Evolutionary conservation across 1,284 basidiomycete genomes (phyloP).

Genomic region (Pseudozyma flocculosa): DNA sequence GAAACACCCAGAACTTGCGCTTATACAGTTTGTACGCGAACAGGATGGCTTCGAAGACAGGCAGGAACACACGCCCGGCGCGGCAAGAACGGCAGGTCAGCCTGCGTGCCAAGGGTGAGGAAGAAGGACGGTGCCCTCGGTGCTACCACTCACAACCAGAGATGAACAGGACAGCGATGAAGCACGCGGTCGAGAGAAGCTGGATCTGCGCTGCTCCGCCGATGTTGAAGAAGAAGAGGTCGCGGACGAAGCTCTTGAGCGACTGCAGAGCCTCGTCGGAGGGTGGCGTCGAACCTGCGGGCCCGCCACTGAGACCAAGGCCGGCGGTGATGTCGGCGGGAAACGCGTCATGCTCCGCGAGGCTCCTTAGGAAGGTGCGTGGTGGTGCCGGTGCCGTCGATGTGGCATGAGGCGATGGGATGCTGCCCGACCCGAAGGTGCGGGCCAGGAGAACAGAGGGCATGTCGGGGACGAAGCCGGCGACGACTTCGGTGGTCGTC

Average conservation of each 20-base stretch:
- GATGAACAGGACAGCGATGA: conserved; percentile 20
- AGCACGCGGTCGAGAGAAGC: conserved; percentile 9
- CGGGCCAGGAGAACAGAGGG: too few relatives aligned
- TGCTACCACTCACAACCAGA: background rate
- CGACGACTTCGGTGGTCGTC: too few relatives aligned
- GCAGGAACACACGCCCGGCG: background rate
- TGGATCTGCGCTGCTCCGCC: conserved; percentile 3
- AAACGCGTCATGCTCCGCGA: conserved; percentile 2
- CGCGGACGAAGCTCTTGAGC: conserved; percentile 17
- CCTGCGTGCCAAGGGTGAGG: background rate
- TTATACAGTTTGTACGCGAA: conserved; percentile 12
- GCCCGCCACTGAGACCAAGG: conserved; percentile 9
- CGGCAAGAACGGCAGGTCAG: too few relatives aligned
- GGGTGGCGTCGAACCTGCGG: conserved; percentile 3
- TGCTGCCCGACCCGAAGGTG: too few relatives aligned
- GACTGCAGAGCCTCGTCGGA: conserved; percentile 9
- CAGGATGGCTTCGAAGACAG: conserved; percentile 8
- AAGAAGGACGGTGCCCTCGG: background rate
- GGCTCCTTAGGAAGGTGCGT: background rate
- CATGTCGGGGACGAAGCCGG: too few relatives aligned
- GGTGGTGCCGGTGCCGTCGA: too few relatives aligned
- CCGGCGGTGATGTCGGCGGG: conserved; percentile 16
- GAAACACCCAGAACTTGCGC: conserved; percentile 10
- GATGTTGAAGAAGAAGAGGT: conserved; percentile 23
- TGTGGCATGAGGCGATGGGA: too few relatives aligned